A percentile compares a stretch with the other conserved stretches of the same genome.
Evolutionary conservation across 2,329 filamentous ascomycete species (phyloP).

Genomic region (Triangularia setosa): DNA sequence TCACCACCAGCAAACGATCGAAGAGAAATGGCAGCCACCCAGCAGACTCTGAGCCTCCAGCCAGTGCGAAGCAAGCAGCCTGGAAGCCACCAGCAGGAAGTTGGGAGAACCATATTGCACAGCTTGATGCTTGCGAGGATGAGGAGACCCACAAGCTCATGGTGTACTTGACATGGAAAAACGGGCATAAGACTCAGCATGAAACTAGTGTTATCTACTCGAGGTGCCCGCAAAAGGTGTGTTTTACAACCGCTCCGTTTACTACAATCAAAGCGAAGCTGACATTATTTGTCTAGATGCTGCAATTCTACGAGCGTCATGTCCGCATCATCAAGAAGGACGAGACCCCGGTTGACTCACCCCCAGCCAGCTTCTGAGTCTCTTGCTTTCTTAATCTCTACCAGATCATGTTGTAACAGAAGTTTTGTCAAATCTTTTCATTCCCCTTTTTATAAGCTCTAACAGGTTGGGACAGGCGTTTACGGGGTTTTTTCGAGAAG

Average conservation of each 20-base stretch:
- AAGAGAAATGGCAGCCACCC: slow-evolving; percentile 48
- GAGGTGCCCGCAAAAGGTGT: slow-evolving; percentile 73
- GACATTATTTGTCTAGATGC: slow-evolving; percentile 42
- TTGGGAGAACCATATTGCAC: slow-evolving; percentile 71
- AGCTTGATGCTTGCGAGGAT: slow-evolving; percentile 70
- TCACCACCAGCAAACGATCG: slow-evolving; percentile 40
- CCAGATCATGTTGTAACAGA: not conserved
- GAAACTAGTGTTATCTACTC: slow-evolving; percentile 64
- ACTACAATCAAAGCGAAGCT: not conserved
- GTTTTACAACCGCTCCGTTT: slow-evolving; percentile 21
- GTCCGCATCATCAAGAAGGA: slow-evolving; percentile 49
- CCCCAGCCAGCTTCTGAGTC: not conserved
- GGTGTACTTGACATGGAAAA: slow-evolving; percentile 71
- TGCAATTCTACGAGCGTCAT: slow-evolving; percentile 57
- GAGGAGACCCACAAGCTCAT: slow-evolving; percentile 54
- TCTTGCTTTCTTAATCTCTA: not conserved
- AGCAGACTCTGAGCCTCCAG: slow-evolving; percentile 45
- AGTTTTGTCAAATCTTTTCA: not conserved
- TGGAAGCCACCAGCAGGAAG: slow-evolving; percentile 69
- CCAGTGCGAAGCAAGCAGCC: slow-evolving; percentile 36
- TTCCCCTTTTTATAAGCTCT: not conserved
- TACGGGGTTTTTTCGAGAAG: not conserved
- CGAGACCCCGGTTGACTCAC: not conserved
- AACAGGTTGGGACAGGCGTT: not conserved
- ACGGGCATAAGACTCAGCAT: slow-evolving; percentile 70